phyloP scores from a whole-genome alignment of 495 filamentous ascomycete species.

The Oidiodendron maius region DNA sequence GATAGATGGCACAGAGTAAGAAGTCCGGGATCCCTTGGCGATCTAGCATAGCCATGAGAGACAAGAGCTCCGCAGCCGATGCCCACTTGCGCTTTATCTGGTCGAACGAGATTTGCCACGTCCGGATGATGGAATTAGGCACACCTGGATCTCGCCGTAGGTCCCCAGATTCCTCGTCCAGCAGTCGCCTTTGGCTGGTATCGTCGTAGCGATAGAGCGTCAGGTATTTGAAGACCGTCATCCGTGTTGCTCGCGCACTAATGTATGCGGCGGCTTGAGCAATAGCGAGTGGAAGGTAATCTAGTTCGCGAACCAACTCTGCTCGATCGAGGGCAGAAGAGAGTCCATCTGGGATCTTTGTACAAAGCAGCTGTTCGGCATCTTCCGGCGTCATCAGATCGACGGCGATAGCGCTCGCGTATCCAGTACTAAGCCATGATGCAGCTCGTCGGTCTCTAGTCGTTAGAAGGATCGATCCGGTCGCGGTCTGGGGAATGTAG shows the following conservation, averaged over 20 bases:
- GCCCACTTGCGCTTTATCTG: constrained; percentile 29
- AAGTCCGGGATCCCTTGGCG: constrained; percentile 34
- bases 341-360: constrained; percentile 30
- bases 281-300: constrained; percentile 17
- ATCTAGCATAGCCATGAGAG: constrained; percentile 36
- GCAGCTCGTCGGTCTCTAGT: constrained; percentile 28
- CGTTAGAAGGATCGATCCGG: constrained; percentile 34
- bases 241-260: constrained; percentile 10
- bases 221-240: constrained; percentile 28
- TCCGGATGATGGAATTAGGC: constrained; percentile 34
- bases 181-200: constrained; percentile 24
- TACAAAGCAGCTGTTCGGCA: constrained; percentile 18
- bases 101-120: constrained; percentile 44
- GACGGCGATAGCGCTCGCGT: constrained; percentile 5
- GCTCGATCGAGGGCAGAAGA: constrained; percentile 12
- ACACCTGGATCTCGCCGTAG: constrained; percentile 27
- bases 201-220: constrained; percentile 27
- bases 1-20: constrained; percentile 20
- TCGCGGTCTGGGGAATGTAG: constrained; percentile 32
- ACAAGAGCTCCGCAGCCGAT: constrained; percentile 34
- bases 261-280: constrained; percentile 21
- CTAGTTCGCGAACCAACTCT: constrained; percentile 11
- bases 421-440: constrained; percentile 6
- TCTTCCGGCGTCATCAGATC: constrained; percentile 8
- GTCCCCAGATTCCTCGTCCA: constrained; percentile 36